These are phyloP conservation scores for Mercurialis annua DNA, from an alignment of 345 rosid species.

Conservation along the genomic window DNA sequence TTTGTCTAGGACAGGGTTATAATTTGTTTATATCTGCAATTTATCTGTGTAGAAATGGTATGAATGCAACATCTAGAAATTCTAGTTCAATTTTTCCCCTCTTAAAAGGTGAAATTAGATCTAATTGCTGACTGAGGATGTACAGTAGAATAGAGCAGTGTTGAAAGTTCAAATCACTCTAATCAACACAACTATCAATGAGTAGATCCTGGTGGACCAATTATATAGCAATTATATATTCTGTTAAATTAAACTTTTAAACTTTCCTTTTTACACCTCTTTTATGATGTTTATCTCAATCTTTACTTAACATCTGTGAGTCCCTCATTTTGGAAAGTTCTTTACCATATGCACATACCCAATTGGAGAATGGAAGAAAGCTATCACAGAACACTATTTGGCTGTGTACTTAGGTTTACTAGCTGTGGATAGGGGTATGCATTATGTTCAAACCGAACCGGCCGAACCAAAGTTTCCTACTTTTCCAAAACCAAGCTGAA, in stretches of 20 bases:
- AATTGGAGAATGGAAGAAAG: background rate
- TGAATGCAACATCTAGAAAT: background rate
- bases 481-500: too few species aligned
- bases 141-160: background rate
- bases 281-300: background rate
- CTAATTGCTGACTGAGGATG: slow-evolving; percentile 5
- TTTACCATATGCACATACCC: background rate
- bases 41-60: background rate
- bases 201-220: background rate
- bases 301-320: background rate
- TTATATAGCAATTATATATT: background rate
- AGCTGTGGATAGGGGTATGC: too few species aligned
- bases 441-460: too few species aligned
- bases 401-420: background rate
- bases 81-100: background rate
- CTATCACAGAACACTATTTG: background rate
- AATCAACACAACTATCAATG: slow-evolving; percentile 19
- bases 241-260: background rate
- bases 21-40: background rate
- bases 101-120: background rate
- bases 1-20: slow-evolving; percentile 4
- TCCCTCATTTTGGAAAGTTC: background rate
- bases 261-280: background rate
- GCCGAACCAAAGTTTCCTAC: too few species aligned
- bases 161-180: slow-evolving; percentile 30